Evolutionary conservation across 192 early-diverging fungal genomes (phyloP).

Genomic region (Backusella australiensis): DNA sequence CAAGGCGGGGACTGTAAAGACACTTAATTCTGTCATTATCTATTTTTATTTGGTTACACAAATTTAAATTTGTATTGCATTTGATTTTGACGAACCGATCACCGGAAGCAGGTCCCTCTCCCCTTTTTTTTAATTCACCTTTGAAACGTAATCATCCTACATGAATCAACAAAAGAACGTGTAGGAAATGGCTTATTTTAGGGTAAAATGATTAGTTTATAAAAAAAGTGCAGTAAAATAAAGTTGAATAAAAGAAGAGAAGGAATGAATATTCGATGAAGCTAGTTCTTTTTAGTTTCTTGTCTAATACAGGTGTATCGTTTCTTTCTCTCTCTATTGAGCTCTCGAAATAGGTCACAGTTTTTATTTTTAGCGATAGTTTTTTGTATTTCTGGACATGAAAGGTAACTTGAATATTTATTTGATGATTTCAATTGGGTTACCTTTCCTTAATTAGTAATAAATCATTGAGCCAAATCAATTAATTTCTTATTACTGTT

Average conservation of each 20-base stretch:
- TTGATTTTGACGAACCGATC: conserved; percentile 7
- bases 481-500: neutral
- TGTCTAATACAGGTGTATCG: conserved; percentile 1
- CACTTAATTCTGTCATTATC: conserved; percentile 10
- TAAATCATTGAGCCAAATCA: neutral
- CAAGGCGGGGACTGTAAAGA: neutral
- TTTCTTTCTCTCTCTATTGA: neutral
- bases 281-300: neutral
- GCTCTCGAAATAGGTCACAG: neutral
- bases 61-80: conserved; percentile 15
- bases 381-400: conserved; percentile 2
- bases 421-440: neutral
- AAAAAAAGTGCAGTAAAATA: too few relatives aligned
- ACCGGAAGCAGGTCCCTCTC: neutral
- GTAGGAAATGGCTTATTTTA: neutral
- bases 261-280: neutral
- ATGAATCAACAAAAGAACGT: neutral
- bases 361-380: neutral
- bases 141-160: neutral
- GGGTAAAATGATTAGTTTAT: too few relatives aligned
- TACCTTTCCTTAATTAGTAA: neutral
- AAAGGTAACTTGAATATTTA: neutral
- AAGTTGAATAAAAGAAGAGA: neutral
- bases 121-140: neutral
- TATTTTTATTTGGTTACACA: conserved; percentile 8